Evolutionary conservation across 1,284 basidiomycete genomes (phyloP).

Genomic region (Trichosporon sp.): DNA sequence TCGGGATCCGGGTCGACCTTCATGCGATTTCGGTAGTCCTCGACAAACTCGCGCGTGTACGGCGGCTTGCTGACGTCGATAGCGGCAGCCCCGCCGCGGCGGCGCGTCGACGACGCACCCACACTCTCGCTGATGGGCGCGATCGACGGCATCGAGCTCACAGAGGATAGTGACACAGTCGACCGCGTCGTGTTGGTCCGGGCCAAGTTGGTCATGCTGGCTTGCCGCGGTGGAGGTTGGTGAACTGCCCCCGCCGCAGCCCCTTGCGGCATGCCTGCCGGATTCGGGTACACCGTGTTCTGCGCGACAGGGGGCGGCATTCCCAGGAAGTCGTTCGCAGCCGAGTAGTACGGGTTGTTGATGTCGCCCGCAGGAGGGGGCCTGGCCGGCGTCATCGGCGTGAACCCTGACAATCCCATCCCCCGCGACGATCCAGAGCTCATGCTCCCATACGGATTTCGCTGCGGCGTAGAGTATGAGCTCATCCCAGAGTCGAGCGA

Average conservation of each 20-base stretch:
- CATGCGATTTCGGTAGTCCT: constrained; percentile 93
- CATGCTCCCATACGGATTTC: not conserved
- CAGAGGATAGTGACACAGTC: constrained; percentile 28
- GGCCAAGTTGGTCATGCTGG: constrained; percentile 32
- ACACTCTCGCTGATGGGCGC: constrained; percentile 51
- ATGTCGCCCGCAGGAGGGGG: constrained; percentile 10
- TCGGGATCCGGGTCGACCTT: constrained; percentile 97
- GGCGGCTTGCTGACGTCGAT: constrained; percentile 80
- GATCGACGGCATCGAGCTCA: constrained; percentile 26
- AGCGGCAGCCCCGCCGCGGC: constrained; percentile 56
- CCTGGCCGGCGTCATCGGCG: constrained; percentile 45
- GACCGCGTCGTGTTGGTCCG: constrained; percentile 42
- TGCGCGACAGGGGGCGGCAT: constrained; percentile 45
- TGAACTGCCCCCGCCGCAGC: constrained; percentile 1
- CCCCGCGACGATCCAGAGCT: constrained; percentile 2
- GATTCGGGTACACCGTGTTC: constrained; percentile 17
- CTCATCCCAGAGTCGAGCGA: constrained; percentile 44
- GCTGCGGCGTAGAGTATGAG: constrained; percentile 25
- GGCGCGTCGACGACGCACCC: constrained; percentile 50
- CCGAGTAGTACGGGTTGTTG: constrained; percentile 48
- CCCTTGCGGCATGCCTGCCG: not conserved
- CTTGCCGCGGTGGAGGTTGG: constrained; percentile 27
- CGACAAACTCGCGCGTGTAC: constrained; percentile 93
- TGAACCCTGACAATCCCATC: not conserved
- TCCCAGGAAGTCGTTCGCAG: constrained; percentile 72